Base-by-base conservation (phyloP, 1,139 yeast species). In the Zygosaccharomyces pseudobailii region DNA sequence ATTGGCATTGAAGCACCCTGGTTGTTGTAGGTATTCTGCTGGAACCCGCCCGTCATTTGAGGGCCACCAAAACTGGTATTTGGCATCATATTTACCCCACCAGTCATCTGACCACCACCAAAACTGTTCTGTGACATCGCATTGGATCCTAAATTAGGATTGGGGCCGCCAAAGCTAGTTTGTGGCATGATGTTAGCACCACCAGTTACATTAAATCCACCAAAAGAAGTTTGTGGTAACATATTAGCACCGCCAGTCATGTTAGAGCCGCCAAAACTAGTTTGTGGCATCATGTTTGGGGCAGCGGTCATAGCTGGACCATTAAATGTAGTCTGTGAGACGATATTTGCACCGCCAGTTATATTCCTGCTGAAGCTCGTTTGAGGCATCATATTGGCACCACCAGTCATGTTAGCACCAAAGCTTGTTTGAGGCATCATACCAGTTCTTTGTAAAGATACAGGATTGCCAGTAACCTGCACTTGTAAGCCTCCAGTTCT, bases 61-160 rank as follows among this genome's bases (percentile, higher is more conserved):
- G 50, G 56, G 22, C 69, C 70, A 3, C 74, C 73, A 60, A 76
- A 76, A 4, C 74, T 60, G 2, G 78, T 74, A 40, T 64, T 68
- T 7, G 81, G 81, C 44, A 58, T 46, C 36, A 43, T 19, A 33
- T 76, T 43, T 6, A 45, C 46, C 3, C 52, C 48, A 9, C 57
- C 55, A 5, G 59, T 53, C 79, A 82, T 70, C 8, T 31, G 17
- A 13, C 30, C 20, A 4, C 35, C 42, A 4, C 36, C 36, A 38
- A 55, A 54, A 0, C 57, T 43, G 2, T 49, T 53, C 36, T 52
- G 57, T 4, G 61, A 55, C 43, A 58, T 42, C 33, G 43, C 20
- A 24, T 46, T 50, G 8, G 52, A 48, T 17, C 63, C 64, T 1
- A 47, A 35, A 9, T 54, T 56, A 3, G 42, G 40, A 22, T 31